Conservation (phyloP, 148 eudicot genomes). For the Dianthus caryophyllus region DNA sequence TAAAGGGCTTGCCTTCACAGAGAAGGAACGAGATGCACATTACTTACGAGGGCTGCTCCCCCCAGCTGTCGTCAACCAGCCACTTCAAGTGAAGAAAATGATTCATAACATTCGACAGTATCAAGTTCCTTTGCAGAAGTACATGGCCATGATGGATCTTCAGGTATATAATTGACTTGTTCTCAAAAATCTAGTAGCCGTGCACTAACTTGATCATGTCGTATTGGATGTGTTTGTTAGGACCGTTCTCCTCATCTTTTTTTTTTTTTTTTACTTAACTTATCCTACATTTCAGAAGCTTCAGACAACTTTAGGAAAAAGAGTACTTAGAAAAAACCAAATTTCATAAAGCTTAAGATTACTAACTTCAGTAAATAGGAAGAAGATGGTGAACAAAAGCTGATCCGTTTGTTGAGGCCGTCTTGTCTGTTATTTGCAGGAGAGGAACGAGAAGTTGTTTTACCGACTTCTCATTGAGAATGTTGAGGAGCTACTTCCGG, state of each 20-base stretch:
- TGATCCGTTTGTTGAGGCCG: background rate
- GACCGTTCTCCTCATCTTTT: too few species aligned
- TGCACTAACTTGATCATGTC: too few species aligned
- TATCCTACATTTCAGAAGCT: too few species aligned
- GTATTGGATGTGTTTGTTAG: background rate
- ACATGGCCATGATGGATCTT: constrained; percentile 99
- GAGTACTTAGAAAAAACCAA: too few species aligned
- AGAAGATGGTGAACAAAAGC: background rate
- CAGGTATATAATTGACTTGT: constrained; percentile 44
- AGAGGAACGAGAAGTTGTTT: constrained; percentile 68
- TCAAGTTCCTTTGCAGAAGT: constrained; percentile 83
- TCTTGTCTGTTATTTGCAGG: constrained; percentile 41
- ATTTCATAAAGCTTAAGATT: too few species aligned
- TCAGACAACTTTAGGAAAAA: too few species aligned
- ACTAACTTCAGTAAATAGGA: background rate
- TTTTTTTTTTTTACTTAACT: too few species aligned
- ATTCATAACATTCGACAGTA: constrained; percentile 82
- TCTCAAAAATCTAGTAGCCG: background rate
- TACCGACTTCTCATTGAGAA: constrained; percentile 82
- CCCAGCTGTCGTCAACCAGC: constrained; percentile 65
- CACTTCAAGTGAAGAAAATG: constrained; percentile 90
- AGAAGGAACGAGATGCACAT: constrained; percentile 90
- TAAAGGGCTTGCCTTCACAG: constrained; percentile 86
- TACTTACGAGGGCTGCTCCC: constrained; percentile 95
- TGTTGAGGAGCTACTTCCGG: constrained; percentile 90